Percentiles rank a stretch among this genome's conserved stretches.
These are phyloP conservation scores for Gentiana dahurica DNA, from an alignment of 257 asterid genomes.

Conservation along the genomic window DNA sequence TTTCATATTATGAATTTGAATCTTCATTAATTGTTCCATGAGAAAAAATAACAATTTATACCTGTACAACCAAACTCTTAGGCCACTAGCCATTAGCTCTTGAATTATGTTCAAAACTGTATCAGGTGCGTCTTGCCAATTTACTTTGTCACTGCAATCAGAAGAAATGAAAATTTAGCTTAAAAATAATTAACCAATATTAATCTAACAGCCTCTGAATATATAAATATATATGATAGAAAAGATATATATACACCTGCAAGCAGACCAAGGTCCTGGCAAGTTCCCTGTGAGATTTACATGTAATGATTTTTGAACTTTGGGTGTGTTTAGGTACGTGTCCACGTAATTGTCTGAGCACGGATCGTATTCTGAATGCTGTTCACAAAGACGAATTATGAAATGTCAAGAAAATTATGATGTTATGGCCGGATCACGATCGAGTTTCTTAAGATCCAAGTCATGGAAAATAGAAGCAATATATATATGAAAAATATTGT, in stretches of 20 bases:
- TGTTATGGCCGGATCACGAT: no score
- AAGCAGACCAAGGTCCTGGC: constrained; percentile 31
- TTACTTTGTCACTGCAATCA: not conserved
- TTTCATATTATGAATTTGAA: no score
- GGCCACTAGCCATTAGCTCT: constrained; percentile 6
- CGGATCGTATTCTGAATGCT: constrained; percentile 44
- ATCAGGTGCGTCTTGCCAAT: constrained; percentile 7
- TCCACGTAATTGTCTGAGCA: constrained; percentile 28
- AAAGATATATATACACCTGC: constrained; percentile 27
- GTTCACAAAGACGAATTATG: not conserved
- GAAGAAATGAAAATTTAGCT: no score
- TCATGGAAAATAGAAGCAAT: not conserved
- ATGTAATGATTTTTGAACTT: constrained; percentile 46
- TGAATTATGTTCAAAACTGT: constrained; percentile 3
- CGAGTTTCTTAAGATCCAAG: not conserved
- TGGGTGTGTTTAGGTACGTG: constrained; percentile 31
- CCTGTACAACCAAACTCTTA: constrained; percentile 13
- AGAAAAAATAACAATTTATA: not conserved
- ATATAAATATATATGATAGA: no score
- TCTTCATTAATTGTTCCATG: not conserved
- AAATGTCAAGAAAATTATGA: no score
- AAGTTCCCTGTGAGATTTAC: constrained; percentile 14
- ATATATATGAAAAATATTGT: constrained; percentile 5
- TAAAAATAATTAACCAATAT: no score
- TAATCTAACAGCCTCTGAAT: no score